Percentiles rank a stretch among this genome's conserved stretches.
These are phyloP conservation scores for Primulina tabacum DNA, from an alignment of 257 asterid genomes.

Conservation along the genomic window DNA sequence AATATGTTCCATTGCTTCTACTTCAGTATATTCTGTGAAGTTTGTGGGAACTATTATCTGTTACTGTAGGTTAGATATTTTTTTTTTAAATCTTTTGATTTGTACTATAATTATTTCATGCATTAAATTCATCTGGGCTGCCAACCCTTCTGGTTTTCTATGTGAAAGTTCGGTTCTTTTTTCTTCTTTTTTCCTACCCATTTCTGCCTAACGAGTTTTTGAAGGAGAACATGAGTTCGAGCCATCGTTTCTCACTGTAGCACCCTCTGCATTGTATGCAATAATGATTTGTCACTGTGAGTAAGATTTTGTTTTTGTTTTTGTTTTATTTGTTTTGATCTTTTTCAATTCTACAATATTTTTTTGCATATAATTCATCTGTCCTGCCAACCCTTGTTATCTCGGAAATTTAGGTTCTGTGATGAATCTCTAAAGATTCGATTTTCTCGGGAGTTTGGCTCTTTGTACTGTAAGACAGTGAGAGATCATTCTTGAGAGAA, in stretches of 20 bases:
- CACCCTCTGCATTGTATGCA: not conserved
- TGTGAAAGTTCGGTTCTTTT: not conserved
- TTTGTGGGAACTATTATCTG: not conserved
- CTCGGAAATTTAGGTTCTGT: not conserved
- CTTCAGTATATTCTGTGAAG: not conserved
- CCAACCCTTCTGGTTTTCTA: not conserved
- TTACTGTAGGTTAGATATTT: not conserved
- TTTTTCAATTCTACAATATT: not conserved
- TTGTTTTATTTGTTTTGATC: not conserved
- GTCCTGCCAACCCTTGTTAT: not conserved
- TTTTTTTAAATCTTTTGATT: too few species aligned
- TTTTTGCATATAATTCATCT: not conserved
- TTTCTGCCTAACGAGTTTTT: not conserved
- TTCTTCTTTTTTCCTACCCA: not conserved
- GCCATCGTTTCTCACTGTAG: not conserved
- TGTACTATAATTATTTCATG: not conserved
- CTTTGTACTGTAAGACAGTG: not conserved
- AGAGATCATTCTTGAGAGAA: not conserved
- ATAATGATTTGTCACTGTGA: not conserved
- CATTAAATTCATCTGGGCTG: not conserved
- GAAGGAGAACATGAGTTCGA: not conserved
- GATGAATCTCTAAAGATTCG: not conserved
- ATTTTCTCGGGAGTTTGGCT: not conserved
- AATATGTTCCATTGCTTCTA: not conserved
- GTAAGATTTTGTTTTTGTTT: not conserved